These are phyloP conservation scores for Tolypocladium inflatum DNA, from an alignment of 2,329 filamentous ascomycete species.

Conservation along the genomic window DNA sequence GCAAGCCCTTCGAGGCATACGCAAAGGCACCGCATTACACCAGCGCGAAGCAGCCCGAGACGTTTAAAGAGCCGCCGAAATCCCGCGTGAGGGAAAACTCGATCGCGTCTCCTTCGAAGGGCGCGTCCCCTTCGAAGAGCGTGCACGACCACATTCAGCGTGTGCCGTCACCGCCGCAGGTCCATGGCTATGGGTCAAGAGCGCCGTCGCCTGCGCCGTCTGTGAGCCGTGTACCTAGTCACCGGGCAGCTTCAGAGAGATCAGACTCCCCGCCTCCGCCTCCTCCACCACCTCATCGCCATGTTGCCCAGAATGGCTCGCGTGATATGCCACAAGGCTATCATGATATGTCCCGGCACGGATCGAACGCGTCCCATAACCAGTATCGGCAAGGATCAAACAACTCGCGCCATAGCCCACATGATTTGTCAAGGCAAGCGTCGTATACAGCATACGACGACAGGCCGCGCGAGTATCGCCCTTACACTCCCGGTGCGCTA, in stretches of 20 bases:
- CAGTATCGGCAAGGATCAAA: constrained; percentile 22
- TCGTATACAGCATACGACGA: constrained; percentile 32
- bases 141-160: constrained; percentile 9
- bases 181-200: constrained; percentile 18
- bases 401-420: constrained; percentile 19
- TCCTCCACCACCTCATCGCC: constrained; percentile 74
- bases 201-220: constrained; percentile 18
- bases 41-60: constrained; percentile 50
- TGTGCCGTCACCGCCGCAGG: constrained; percentile 11
- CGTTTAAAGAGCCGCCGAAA: constrained; percentile 36
- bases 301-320: constrained; percentile 31
- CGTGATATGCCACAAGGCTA: constrained; percentile 4
- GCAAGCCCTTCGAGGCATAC: constrained; percentile 60
- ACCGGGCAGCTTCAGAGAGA: constrained; percentile 18
- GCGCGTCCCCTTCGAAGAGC: constrained; percentile 16
- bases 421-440: constrained; percentile 24
- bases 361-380: constrained; percentile 27
- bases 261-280: constrained; percentile 64
- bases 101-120: constrained; percentile 18
- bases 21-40: constrained; percentile 57
- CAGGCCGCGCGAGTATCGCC: constrained; percentile 13
- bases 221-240: constrained; percentile 13
- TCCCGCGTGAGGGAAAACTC: constrained; percentile 11
- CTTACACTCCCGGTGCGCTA: constrained; percentile 45
- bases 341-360: constrained; percentile 16